These are phyloP conservation scores for Hortiboletus flavorubellus DNA, from an alignment of 768 basidiomycete species.

Conservation along the genomic window DNA sequence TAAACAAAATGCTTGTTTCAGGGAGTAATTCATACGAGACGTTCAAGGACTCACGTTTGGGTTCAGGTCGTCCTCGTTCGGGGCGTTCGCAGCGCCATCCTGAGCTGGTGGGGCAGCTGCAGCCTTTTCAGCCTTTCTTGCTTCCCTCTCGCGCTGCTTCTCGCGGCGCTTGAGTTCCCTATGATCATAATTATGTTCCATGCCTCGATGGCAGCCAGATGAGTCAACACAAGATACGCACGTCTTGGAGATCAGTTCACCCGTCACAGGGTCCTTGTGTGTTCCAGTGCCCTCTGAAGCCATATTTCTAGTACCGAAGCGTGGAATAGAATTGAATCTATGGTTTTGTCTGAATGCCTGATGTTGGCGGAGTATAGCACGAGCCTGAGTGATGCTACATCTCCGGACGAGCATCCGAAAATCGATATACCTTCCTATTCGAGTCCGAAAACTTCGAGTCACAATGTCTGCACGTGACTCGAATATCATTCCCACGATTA, in stretches of 20 bases:
- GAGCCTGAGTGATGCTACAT: constrained; percentile 15
- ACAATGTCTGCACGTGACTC: constrained; percentile 5
- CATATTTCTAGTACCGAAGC: constrained; percentile 30
- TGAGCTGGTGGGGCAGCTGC: constrained; percentile 40
- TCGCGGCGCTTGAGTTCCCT: constrained; percentile 94
- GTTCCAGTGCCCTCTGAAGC: constrained; percentile 33
- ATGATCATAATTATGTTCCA: constrained; percentile 34
- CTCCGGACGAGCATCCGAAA: constrained; percentile 25
- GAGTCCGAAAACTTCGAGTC: constrained; percentile 19
- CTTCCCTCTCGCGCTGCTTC: constrained; percentile 71
- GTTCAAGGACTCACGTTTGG: constrained; percentile 67
- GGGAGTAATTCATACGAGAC: neutral
- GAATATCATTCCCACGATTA: constrained; percentile 10
- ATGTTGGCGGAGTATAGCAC: constrained; percentile 8
- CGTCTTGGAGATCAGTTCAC: constrained; percentile 97
- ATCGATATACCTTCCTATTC: constrained; percentile 30
- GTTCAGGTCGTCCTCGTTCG: constrained; percentile 79
- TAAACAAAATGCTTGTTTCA: constrained; percentile 29
- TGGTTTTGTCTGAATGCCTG: neutral
- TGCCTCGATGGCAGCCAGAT: constrained; percentile 10
- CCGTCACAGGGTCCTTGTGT: constrained; percentile 83
- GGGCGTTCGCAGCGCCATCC: constrained; percentile 38
- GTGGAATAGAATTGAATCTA: constrained; percentile 8
- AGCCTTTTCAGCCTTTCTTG: constrained; percentile 78
- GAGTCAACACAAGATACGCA: constrained; percentile 37